Conservation (phyloP, 2,329 filamentous ascomycete genomes). For the Daldinia eschscholtzii region DNA sequence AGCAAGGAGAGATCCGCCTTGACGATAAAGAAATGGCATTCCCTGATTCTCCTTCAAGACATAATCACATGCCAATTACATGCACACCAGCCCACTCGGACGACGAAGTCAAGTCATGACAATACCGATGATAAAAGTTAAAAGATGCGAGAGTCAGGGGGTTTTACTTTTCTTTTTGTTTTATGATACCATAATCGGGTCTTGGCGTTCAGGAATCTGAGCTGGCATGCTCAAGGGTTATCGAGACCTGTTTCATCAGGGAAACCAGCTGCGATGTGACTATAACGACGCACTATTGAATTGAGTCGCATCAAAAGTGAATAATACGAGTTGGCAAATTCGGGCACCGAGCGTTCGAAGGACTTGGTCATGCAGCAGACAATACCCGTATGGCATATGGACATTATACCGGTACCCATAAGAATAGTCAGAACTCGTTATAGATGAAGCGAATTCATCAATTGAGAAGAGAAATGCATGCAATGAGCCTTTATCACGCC, state of each 20-base stretch:
- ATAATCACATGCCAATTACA: constrained; percentile 16
- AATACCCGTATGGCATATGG: constrained; percentile 11
- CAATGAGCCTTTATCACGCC: constrained; percentile 14
- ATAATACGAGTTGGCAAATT: constrained; percentile 21
- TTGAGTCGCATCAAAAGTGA: constrained; percentile 27
- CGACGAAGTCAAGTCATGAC: constrained; percentile 23
- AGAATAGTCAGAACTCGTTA: constrained; percentile 13
- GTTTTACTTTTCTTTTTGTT: constrained; percentile 23
- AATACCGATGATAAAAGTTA: constrained; percentile 32
- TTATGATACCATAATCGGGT: constrained; percentile 40
- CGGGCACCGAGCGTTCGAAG: constrained; percentile 3
- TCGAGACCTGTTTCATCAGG: constrained; percentile 33
- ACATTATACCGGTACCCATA: constrained; percentile 20
- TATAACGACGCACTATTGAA: constrained; percentile 22
- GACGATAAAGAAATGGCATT: constrained; percentile 37
- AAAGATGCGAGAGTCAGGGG: constrained; percentile 18
- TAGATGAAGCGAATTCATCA: constrained; percentile 25
- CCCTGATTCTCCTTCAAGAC: background rate
- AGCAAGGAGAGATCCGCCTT: constrained; percentile 45
- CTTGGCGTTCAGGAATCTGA: constrained; percentile 41
- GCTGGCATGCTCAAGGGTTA: constrained; percentile 31
- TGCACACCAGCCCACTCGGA: constrained; percentile 12
- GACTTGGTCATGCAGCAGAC: constrained; percentile 11
- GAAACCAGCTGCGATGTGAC: constrained; percentile 11
- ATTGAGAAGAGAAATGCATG: constrained; percentile 22